Percentiles rank a stretch among this genome's conserved stretches.
Evolutionary conservation across 75 land plant genomes (phyloP).

Genomic region (Pinus tabuliformis): DNA sequence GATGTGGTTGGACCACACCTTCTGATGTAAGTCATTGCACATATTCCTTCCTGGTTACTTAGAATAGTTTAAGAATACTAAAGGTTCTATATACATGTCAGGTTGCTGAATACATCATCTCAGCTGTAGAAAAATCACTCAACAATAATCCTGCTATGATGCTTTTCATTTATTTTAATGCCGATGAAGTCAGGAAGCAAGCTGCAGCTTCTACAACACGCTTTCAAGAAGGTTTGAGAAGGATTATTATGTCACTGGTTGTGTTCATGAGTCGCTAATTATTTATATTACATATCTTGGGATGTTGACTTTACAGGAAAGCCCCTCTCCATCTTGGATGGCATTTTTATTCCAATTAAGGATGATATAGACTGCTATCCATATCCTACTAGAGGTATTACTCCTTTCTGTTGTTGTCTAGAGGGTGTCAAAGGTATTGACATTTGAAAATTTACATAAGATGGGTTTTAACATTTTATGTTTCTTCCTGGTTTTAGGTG

Average conservation of each 20-base stretch:
- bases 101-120: slow-evolving; percentile 85
- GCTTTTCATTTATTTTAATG: slow-evolving; percentile 56
- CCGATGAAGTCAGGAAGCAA: slow-evolving; percentile 74
- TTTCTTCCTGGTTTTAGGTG: slow-evolving; percentile 49
- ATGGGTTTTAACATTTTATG: neutral
- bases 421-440: neutral
- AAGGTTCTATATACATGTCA: slow-evolving; percentile 18
- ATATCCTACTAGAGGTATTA: slow-evolving; percentile 60
- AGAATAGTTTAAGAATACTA: neutral
- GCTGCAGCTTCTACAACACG: slow-evolving; percentile 84
- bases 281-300: neutral
- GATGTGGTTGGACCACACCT: slow-evolving; percentile 53
- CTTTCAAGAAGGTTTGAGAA: slow-evolving; percentile 68
- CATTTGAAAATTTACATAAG: slow-evolving; percentile 6
- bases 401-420: neutral
- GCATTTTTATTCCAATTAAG: slow-evolving; percentile 78
- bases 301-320: slow-evolving; percentile 44
- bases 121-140: slow-evolving; percentile 61
- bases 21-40: slow-evolving; percentile 36
- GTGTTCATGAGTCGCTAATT: neutral
- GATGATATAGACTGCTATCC: slow-evolving; percentile 92
- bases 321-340: slow-evolving; percentile 78
- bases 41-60: neutral
- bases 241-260: neutral
- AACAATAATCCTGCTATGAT: slow-evolving; percentile 42